Conservation (phyloP, 257 asterid species). For the Solanum acaule region DNA sequence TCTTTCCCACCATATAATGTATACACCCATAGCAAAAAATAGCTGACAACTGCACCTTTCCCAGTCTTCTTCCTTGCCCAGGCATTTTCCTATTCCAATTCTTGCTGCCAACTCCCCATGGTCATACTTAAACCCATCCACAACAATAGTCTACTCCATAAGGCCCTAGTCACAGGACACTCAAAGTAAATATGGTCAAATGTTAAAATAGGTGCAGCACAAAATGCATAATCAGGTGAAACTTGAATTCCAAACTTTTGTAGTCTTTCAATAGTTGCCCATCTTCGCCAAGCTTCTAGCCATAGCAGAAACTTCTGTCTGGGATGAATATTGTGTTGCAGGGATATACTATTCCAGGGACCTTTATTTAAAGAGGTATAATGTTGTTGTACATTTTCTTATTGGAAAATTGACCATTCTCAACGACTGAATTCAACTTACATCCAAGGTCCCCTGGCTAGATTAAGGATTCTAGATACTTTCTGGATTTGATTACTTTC, state of each 20-base stretch:
- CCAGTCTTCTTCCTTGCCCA: not conserved
- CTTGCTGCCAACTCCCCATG: too few species aligned
- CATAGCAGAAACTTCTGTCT: not conserved
- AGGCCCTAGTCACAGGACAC: not conserved
- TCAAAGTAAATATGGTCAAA: not conserved
- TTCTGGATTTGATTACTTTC: too few species aligned
- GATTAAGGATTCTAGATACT: too few species aligned
- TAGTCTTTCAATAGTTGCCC: not conserved
- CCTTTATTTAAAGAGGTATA: not conserved
- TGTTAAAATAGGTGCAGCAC: not conserved
- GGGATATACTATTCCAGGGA: not conserved
- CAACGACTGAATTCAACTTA: too few species aligned
- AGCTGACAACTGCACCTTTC: not conserved
- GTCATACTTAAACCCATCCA: not conserved
- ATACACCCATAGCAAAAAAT: too few species aligned
- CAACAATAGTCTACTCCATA: not conserved
- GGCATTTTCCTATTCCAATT: not conserved
- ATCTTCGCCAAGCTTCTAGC: not conserved
- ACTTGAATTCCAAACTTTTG: not conserved
- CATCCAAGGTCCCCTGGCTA: not conserved
- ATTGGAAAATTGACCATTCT: not conserved
- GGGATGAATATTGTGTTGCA: not conserved
- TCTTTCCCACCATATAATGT: not conserved
- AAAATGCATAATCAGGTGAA: not conserved
- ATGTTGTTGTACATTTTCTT: not conserved